These are phyloP conservation scores for Ambrosiella xylebori DNA, from an alignment of 2,329 filamentous ascomycete genomes.

Conservation along the genomic window DNA sequence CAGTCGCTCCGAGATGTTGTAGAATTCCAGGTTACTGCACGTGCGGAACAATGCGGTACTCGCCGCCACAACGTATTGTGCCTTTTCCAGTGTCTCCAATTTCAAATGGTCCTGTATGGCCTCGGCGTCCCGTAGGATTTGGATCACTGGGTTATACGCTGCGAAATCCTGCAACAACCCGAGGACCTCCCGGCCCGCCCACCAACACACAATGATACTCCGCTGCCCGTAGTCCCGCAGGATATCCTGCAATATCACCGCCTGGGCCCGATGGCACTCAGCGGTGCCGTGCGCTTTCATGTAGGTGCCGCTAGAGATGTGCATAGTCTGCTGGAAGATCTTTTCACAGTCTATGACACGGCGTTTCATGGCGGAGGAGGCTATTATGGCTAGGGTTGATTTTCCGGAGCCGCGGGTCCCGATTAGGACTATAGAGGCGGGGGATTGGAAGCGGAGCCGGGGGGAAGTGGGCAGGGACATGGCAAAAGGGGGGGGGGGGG, in stretches of 20 bases:
- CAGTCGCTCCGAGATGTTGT: slow-evolving; percentile 47
- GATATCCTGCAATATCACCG: slow-evolving; percentile 41
- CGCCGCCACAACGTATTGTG: slow-evolving; percentile 39
- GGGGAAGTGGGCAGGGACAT: not conserved
- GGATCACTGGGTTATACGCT: slow-evolving; percentile 50
- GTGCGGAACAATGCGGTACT: slow-evolving; percentile 42
- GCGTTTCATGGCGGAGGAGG: slow-evolving; percentile 51
- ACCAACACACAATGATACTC: slow-evolving; percentile 55
- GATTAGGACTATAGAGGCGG: slow-evolving; percentile 52
- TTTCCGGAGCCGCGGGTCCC: slow-evolving; percentile 61
- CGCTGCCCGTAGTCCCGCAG: slow-evolving; percentile 40
- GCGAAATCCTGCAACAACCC: slow-evolving; percentile 43
- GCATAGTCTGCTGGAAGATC: slow-evolving; percentile 46
- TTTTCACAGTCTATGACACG: slow-evolving; percentile 53
- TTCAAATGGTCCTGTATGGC: slow-evolving; percentile 48
- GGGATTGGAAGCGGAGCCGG: not conserved
- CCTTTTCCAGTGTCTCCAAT: slow-evolving; percentile 35
- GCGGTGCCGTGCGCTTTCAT: slow-evolving; percentile 43
- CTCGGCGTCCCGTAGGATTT: slow-evolving; percentile 46
- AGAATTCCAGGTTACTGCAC: slow-evolving; percentile 61
- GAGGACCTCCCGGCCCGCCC: slow-evolving; percentile 48
- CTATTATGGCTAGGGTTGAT: slow-evolving; percentile 58
- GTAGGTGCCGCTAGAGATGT: slow-evolving; percentile 43
- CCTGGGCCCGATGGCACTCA: slow-evolving; percentile 47
- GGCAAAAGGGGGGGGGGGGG: too few relatives aligned